Base-by-base conservation (phyloP, 1,284 basidiomycete genomes). In the Ustilago tritici region DNA sequence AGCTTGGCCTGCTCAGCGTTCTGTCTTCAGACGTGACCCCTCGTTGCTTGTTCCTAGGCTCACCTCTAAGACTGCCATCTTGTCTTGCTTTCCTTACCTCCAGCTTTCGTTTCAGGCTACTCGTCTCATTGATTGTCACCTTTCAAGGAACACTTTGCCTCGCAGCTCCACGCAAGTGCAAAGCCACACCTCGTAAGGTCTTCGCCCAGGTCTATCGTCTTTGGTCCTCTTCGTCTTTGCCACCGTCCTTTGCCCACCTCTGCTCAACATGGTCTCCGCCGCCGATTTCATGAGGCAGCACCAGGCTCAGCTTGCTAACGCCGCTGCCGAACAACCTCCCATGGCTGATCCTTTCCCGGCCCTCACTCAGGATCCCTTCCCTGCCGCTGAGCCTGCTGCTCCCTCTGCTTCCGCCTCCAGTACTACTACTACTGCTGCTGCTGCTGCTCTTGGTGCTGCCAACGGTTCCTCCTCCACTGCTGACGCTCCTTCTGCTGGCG, bases 301-400 rank as follows among this genome's bases (percentile, higher is more conserved):
- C 60, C 70, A 65, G 46, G 65, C 76, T 52, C 65, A 73, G 38
- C 64, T 56, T 43, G 52, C 61, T 11, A 72, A 73, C 50, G 65
- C 84, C 41, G 69, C 78, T 46, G 76, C 70, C 40, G 75, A 79
- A 3, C 54, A 57, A 55, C 59, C 66, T 36, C 75, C 76, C 38
- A 81, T 81, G 75, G 76, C 70, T 28, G 80, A 83, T 55, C 82
- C 78, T 40, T 85, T 85, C 68, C 84, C 84, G 2, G 76, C 83
- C 38, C 78, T 85, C 56, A 50, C 41, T 19, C 76, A 75, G 54
- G 82, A 84, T 41, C 82, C 82, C 32, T 84, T 82, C 73, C 82
- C 81, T 2, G 52, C 81, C 1, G 52, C 71, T 36, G 52, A 63
- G 41, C 64, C 59, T 43, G 60, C 61, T 62, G 43, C 65, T 59